Base-by-base conservation (phyloP, 2,329 filamentous ascomycete species). In the Colletotrichum spinosum region DNA sequence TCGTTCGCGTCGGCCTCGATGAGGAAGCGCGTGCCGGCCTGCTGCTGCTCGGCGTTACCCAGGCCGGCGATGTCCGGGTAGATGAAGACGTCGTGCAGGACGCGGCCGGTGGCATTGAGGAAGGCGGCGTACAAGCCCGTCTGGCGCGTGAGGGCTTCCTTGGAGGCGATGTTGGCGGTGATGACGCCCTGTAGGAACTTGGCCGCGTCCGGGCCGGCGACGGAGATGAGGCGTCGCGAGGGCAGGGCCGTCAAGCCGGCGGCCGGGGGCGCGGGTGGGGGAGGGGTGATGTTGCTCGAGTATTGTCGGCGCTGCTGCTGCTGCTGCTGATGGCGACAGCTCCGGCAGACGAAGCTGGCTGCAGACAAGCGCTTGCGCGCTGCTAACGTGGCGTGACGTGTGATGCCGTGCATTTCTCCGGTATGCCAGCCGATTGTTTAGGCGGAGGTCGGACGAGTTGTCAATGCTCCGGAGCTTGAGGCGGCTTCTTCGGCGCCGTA, bases 71-170 rank as follows among this genome's bases (percentile, higher is more conserved):
- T 73, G 68, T 87, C 80, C 0, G 89, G 90, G 81, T 97, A 97
- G 52, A 99, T 84, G 77, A 98, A 97, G 56, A 94, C 91, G 79
- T 99, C 96, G 80, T 95, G 88, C 48, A 97, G 81, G 9, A 99
- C 86, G 62, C 94, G 88, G 46, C 96, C 96, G 66, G 88, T 88
- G 8, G 95, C 93, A 70, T 92, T 97, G 46, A 99, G 83, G 73
- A 99, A 97, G 0, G 90, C 93, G 7, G 91, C 85, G 78, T 97
- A 98, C 76, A 91, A 89, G 4, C 88, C 90, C 1, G 80, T 78
- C 4, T 70, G 72, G 33, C 77, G 77, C 2, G 79, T 71, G 41
- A 73, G 67, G 67, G 78, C 73, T 65, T 80, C 69, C 34, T 68
- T 73, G 8, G 80, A 72, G 0, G 85, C 78, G 56, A 87, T 86